Evolutionary conservation across 129 eudicot species (phyloP), one percentile per base, ranked within the genome.

Genomic region (carrot (Daucus carota)): DNA sequence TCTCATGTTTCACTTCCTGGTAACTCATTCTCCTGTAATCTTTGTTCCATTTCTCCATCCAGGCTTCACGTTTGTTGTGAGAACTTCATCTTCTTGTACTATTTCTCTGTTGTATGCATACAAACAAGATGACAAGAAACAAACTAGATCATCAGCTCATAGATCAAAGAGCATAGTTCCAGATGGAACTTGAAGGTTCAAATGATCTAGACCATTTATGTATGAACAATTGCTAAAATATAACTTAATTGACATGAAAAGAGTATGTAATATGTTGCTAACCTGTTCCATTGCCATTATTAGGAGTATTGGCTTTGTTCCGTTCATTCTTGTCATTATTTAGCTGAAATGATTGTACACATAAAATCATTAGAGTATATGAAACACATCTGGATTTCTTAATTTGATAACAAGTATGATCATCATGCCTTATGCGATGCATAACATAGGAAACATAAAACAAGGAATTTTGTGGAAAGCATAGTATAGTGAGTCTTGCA

Each of bases 1-100:
- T 82, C 26, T 36, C 79, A 88, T 15, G 84, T 73, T 17, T 43
- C 33, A 1, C 75, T 45, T 17, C 91, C 89, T 3, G 84, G 83
- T 18, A 66, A 80, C 84, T 90, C 86, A 68, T 83, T 81, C 42
- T 85, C 88, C 83, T 31, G 88, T 90, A 13, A 90, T 80, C 80
- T 85, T 85, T 14, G 89, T 90, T 47, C 96, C 96, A 60, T 79
- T 85, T 62, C 50, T 86, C 98, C 96, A 88, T 75, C 96, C 98
- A 3, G 98, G 94, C 81, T 86, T 84, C 77, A 90, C 94, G 67
- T 90, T 80, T 45, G 90, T 87, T 12, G 89, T 83, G 43, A 88
- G 73, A 74, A 77, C 81, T 81, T 92, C 86, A 0, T 82, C 89
- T 82, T 86, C 83, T 74, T 88, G 83, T 48, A 80, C 83, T 52